Base-by-base conservation (phyloP, 176 grass and related monocot genomes). In the Zizania latifolia region DNA sequence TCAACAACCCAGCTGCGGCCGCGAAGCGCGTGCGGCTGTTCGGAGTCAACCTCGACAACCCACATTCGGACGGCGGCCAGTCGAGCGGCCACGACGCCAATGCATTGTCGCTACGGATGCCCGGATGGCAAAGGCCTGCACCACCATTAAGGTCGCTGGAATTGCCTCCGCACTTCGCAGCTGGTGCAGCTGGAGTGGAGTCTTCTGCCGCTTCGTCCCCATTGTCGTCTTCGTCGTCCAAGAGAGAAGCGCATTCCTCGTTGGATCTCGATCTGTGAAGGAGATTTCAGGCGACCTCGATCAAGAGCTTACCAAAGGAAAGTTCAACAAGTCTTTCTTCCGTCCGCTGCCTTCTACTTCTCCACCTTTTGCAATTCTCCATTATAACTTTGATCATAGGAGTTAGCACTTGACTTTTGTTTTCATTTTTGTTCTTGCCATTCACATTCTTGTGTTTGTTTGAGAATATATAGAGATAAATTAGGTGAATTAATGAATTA, bases 241-340 rank as follows among this genome's bases (percentile, higher is more conserved):
- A 80, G 62, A 82, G 84, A 77, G 96, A 90, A 78, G 86, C 71
- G 12, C 92, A 90, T 64, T 90, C 92, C 30, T 90, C 96, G 12
- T 82, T 99, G 84, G 89, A 99, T 92, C 96, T 90, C 76, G 96
- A 99, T 92, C 88, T 94, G 82, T 99, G 82, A 93, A 48, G 13
- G 3, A 8, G 44, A 45, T 14, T 55, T 29, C 54, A 38, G 29
- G 33, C 15, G 10, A 68, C 24, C 37, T 57, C 45, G 50, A 46
- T 83, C 58, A n/a, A 71, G 38, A 57, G 80, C 62, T n/a, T 79
- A 65, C 38, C 28, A 62, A 94, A 78, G 83, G 83, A 92, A 95
- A 88, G 86, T 96, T 89, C 64, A 92, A 69, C 61, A 72, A 73
- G 82, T 81, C 78, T 76, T 89, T 75, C 83, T 61, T 86, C 75